A percentile compares a stretch with the other conserved stretches of the same genome.
Conservation (phyloP, 208 protist species). For the Trypanosoma scelopori region DNA sequence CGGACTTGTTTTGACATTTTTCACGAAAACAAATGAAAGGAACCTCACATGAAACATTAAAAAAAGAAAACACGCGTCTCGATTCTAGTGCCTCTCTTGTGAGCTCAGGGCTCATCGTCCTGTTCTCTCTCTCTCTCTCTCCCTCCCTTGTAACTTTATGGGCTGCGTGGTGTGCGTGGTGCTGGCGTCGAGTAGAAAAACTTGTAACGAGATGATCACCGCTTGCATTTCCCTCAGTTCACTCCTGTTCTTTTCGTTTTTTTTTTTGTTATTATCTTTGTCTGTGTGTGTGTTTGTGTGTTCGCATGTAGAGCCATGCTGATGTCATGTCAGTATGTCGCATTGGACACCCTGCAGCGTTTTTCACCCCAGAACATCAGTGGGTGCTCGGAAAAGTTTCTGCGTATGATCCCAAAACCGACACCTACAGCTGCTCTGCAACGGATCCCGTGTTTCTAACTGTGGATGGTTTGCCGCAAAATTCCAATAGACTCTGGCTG, state of each 20-base stretch:
- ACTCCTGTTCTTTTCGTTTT: too few species aligned
- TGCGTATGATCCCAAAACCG: constrained; percentile 9
- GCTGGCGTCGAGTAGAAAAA: too few species aligned
- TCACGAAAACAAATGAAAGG: too few species aligned
- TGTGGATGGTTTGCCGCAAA: constrained; percentile 13
- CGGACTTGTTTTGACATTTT: too few species aligned
- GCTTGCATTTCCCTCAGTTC: too few species aligned
- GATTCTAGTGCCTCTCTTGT: not conserved
- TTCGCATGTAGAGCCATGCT: not conserved
- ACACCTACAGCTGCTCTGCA: constrained; percentile 23
- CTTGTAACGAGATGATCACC: too few species aligned
- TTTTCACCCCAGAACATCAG: constrained; percentile 25
- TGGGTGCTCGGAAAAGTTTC: constrained; percentile 34
- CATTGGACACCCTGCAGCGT: constrained; percentile 25
- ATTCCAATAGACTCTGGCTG: constrained; percentile 26
- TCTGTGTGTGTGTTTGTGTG: not conserved
- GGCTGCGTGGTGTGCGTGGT: too few species aligned
- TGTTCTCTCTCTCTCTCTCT: not conserved
- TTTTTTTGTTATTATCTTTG: not conserved
- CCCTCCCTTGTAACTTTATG: too few species aligned
- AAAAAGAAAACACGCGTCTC: too few species aligned
- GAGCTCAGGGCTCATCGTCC: too few species aligned
- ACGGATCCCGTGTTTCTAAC: constrained; percentile 25
- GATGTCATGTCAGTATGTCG: constrained; percentile 1
- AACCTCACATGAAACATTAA: too few species aligned